These are phyloP conservation scores for Botrytis sinoallii DNA, from an alignment of 2,329 filamentous ascomycete species.

Conservation along the genomic window DNA sequence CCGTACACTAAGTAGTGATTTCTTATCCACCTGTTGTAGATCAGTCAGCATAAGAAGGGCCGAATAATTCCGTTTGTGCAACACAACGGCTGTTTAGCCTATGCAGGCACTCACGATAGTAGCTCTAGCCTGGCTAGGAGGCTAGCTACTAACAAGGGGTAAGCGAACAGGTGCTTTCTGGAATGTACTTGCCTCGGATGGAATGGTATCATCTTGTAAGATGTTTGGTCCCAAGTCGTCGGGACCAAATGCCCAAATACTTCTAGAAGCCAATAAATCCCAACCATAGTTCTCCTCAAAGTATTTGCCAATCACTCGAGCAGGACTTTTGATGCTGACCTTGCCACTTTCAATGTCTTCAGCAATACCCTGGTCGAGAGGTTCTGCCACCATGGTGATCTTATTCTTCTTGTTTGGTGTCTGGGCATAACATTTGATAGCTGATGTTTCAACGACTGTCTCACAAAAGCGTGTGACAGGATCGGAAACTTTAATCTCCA, in stretches of 20 bases:
- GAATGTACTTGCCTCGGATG: conserved; percentile 64
- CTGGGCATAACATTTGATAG: conserved; percentile 95
- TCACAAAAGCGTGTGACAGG: conserved; percentile 97
- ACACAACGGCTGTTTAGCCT: conserved; percentile 7
- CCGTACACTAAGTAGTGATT: conserved; percentile 78
- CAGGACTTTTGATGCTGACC: conserved; percentile 89
- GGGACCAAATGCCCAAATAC: conserved; percentile 97
- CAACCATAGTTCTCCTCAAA: conserved; percentile 97
- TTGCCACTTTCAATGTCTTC: conserved; percentile 89
- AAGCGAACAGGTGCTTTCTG: conserved; percentile 11
- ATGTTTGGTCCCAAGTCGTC: conserved; percentile 95
- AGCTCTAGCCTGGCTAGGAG: not conserved
- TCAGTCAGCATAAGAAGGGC: conserved; percentile 34
- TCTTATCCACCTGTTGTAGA: conserved; percentile 74
- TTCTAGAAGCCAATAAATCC: conserved; percentile 89
- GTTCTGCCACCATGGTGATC: conserved; percentile 97
- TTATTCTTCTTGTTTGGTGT: conserved; percentile 99
- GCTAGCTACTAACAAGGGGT: not conserved
- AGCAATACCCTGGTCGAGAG: conserved; percentile 89
- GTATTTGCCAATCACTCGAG: conserved; percentile 90
- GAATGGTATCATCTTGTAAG: conserved; percentile 91
- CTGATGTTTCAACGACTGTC: conserved; percentile 94
- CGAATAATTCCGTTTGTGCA: conserved; percentile 23
- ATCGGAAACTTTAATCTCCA: conserved; percentile 99
- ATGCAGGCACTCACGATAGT: conserved; percentile 3